These are phyloP conservation scores for Colletotrichum magnum DNA, from an alignment of 2,329 filamentous ascomycete genomes.

Conservation along the genomic window DNA sequence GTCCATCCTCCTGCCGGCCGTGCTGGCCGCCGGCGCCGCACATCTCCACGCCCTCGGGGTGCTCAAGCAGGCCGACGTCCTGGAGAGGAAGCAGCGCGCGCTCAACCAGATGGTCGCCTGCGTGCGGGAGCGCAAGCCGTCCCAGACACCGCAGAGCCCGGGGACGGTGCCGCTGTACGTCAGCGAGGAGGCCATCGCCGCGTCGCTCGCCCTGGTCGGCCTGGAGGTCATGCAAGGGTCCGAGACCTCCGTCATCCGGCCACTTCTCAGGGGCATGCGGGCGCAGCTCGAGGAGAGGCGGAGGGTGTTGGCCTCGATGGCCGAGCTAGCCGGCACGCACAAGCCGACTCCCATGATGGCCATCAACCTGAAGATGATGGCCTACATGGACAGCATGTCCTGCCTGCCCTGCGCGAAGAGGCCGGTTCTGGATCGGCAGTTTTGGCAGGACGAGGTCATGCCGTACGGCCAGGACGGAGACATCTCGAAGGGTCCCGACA, in stretches of 20 bases:
- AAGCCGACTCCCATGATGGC: slow-evolving; percentile 18
- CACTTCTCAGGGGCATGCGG: slow-evolving; percentile 20
- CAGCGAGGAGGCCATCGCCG: slow-evolving; percentile 27
- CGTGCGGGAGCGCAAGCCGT: neutral
- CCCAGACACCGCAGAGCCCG: neutral
- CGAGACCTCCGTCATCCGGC: neutral
- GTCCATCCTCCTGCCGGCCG: slow-evolving; percentile 18
- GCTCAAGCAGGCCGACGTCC: slow-evolving; percentile 12
- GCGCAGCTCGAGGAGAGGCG: slow-evolving; percentile 6
- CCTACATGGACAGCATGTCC: slow-evolving; percentile 29
- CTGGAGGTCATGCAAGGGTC: slow-evolving; percentile 33
- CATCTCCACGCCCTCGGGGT: slow-evolving; percentile 19
- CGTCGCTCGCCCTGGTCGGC: slow-evolving; percentile 24
- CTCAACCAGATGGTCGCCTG: slow-evolving; percentile 21
- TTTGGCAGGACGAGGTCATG: slow-evolving; percentile 4
- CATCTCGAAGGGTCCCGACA: slow-evolving; percentile 8
- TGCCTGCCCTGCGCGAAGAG: slow-evolving; percentile 33
- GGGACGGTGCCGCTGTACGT: neutral
- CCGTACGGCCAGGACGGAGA: neutral
- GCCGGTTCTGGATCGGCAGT: slow-evolving; percentile 6
- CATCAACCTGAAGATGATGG: slow-evolving; percentile 32
- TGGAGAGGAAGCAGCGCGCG: slow-evolving; percentile 33
- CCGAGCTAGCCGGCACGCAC: neutral
- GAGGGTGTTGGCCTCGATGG: neutral
- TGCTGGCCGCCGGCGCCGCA: slow-evolving; percentile 19